Percentiles rank a stretch among this genome's conserved stretches.
These are phyloP conservation scores for Salix koriyanagi DNA, from an alignment of 345 rosid species.

Conservation along the genomic window DNA sequence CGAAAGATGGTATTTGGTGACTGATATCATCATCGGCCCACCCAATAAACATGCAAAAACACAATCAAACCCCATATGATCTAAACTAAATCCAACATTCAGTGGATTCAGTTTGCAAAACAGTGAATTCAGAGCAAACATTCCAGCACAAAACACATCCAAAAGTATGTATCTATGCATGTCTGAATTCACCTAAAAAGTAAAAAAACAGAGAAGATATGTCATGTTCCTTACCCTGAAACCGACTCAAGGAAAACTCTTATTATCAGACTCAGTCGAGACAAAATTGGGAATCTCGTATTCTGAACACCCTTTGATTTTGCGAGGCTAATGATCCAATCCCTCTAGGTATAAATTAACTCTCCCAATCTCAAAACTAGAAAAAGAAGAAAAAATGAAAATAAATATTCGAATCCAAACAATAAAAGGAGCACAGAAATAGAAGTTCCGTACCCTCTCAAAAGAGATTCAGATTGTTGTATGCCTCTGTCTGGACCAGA, in stretches of 20 bases:
- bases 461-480: slow-evolving; percentile 15
- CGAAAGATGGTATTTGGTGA: slow-evolving; percentile 18
- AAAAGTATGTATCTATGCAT: too few species aligned
- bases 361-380: background rate
- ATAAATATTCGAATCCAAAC: slow-evolving; percentile 19
- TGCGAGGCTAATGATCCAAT: background rate
- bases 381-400: background rate
- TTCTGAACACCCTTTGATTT: background rate
- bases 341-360: background rate
- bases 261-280: too few species aligned
- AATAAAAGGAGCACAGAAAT: slow-evolving; percentile 12
- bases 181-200: too few species aligned
- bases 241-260: too few species aligned
- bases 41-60: background rate
- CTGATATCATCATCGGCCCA: slow-evolving; percentile 13
- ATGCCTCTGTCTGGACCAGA: slow-evolving; percentile 33
- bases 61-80: background rate
- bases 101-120: background rate
- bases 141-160: too few species aligned
- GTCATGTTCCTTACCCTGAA: too few species aligned
- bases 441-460: slow-evolving; percentile 10
- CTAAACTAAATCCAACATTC: background rate
- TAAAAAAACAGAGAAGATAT: too few species aligned
- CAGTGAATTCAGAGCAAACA: background rate
- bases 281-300: background rate